phyloP scores from a whole-genome alignment of 2,329 filamentous ascomycete species.

The Fusarium globosum region DNA sequence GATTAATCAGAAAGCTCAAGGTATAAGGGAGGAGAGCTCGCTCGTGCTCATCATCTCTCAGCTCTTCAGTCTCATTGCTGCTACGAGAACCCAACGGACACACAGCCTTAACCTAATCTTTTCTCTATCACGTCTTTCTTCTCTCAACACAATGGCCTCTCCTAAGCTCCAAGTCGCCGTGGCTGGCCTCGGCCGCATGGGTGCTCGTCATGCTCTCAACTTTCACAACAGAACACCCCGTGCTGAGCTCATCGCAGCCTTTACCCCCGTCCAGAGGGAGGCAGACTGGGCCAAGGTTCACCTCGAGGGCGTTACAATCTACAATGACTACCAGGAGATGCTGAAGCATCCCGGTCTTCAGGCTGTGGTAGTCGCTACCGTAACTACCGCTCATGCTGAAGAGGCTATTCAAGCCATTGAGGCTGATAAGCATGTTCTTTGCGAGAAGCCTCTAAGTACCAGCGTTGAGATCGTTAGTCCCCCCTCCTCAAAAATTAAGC shows the following conservation, averaged over 20 bases:
- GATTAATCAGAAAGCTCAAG: neutral
- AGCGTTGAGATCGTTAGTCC: constrained; percentile 63
- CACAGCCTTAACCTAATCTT: neutral
- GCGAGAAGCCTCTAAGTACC: constrained; percentile 44
- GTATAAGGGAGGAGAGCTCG: constrained; percentile 29
- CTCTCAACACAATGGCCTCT: constrained; percentile 29
- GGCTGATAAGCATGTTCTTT: constrained; percentile 43
- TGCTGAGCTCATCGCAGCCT: constrained; percentile 42
- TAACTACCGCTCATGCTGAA: constrained; percentile 43
- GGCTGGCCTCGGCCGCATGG: constrained; percentile 44
- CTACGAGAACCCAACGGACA: neutral
- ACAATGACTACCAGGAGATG: constrained; percentile 44
- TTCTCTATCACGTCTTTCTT: neutral
- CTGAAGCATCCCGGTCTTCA: constrained; percentile 44
- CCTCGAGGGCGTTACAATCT: constrained; percentile 40
- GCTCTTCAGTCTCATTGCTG: neutral
- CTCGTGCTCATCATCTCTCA: neutral
- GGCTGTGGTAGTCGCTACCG: constrained; percentile 42
- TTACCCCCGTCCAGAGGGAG: constrained; percentile 41
- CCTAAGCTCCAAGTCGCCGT: constrained; percentile 42
- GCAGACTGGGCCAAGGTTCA: constrained; percentile 40
- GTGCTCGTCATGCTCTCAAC: constrained; percentile 44
- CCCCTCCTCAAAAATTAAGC: no score
- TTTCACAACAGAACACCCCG: constrained; percentile 43
- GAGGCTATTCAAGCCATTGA: constrained; percentile 45